These are phyloP conservation scores for Starmerella stigmatis DNA, from an alignment of 805 yeast species.

Conservation along the genomic window DNA sequence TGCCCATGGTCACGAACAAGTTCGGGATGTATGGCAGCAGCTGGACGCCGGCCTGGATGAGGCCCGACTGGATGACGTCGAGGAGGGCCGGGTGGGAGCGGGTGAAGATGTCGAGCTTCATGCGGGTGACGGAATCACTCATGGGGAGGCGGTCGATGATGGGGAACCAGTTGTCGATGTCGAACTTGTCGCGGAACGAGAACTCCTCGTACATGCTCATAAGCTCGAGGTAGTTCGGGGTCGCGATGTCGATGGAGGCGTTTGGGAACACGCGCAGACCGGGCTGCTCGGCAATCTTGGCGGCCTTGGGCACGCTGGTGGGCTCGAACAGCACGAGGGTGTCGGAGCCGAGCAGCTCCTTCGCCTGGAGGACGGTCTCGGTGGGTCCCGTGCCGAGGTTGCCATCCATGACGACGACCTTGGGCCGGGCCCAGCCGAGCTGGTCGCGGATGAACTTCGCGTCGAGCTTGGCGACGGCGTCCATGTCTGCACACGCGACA, in stretches of 20 bases:
- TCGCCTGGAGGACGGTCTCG: constrained; percentile 29
- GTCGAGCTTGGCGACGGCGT: constrained; percentile 46
- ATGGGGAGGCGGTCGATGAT: constrained; percentile 49
- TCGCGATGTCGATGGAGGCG: constrained; percentile 37
- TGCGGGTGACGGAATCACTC: constrained; percentile 29
- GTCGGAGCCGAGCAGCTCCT: constrained; percentile 12
- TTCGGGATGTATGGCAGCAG: constrained; percentile 65
- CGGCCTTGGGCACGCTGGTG: constrained; percentile 58
- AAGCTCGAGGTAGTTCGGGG: constrained; percentile 65
- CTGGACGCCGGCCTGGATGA: constrained; percentile 57
- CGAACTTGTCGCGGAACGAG: constrained; percentile 35
- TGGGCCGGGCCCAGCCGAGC: constrained; percentile 38
- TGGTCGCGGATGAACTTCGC: constrained; percentile 35
- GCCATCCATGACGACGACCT: constrained; percentile 52
- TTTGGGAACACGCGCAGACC: constrained; percentile 40
- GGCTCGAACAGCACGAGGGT: constrained; percentile 51
- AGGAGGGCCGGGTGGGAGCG: constrained; percentile 25
- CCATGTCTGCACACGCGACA: constrained; percentile 79
- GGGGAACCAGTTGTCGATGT: constrained; percentile 66
- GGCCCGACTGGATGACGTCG: constrained; percentile 28
- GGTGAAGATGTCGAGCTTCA: constrained; percentile 24
- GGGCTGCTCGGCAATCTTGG: constrained; percentile 34
- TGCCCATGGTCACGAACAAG: constrained; percentile 57
- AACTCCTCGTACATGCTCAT: constrained; percentile 44
- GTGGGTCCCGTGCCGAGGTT: constrained; percentile 45